Conservation (phyloP, 225 moss, liverwort and hornwort genomes). For the Polytrichum formosum region DNA sequence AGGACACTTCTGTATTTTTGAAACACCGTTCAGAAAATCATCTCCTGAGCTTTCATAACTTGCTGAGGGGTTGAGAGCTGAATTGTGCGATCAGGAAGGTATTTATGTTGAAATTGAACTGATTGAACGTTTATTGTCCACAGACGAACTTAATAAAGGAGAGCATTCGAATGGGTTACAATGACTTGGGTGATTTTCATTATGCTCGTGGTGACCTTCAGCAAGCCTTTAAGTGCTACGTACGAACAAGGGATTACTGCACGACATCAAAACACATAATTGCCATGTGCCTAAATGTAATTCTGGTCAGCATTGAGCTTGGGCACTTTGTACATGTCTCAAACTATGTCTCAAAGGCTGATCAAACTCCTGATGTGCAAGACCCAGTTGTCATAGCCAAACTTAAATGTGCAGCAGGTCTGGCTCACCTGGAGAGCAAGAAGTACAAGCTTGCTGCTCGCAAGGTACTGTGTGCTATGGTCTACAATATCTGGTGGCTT, state of each 20-base stretch:
- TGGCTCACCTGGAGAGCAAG: conserved; percentile 97
- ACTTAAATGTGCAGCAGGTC: conserved; percentile 89
- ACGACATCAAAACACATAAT: conserved; percentile 96
- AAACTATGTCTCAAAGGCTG: conserved; percentile 95
- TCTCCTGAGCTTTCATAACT: too few species aligned
- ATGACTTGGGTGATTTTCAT: conserved; percentile 94
- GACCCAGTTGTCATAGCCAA: conserved; percentile 92
- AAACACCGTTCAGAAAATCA: too few species aligned
- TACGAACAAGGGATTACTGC: conserved; percentile 95
- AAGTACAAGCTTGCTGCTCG: conserved; percentile 96
- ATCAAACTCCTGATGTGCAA: conserved; percentile 95
- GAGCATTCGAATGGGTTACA: conserved; percentile 99
- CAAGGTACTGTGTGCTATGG: conserved; percentile 50
- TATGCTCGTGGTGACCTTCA: conserved; percentile 94
- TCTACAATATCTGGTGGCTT: too few species aligned
- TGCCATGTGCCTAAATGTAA: conserved; percentile 98
- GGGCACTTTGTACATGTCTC: conserved; percentile 98
- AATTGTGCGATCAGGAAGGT: background rate
- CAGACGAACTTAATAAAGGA: conserved; percentile 98
- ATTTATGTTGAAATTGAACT: background rate
- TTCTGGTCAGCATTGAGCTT: conserved; percentile 95
- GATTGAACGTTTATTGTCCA: background rate
- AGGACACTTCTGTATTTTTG: too few species aligned
- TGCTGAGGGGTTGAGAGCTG: too few species aligned
- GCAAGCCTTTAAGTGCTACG: conserved; percentile 96